phyloP scores from a whole-genome alignment of 805 yeast genomes.

The Torulaspora microellipsoides region DNA sequence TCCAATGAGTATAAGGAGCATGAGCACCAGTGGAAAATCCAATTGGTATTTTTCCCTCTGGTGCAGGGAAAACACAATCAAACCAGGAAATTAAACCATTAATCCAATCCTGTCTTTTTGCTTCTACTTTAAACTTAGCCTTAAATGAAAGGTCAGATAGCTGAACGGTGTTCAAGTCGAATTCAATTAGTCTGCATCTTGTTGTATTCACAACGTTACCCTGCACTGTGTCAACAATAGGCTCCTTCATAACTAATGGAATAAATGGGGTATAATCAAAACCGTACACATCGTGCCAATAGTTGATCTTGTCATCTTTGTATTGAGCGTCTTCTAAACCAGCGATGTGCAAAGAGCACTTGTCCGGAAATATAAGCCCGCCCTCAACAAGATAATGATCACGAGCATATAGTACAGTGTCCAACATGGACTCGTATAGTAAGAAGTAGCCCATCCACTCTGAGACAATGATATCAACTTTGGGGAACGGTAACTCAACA shows the following conservation, averaged over 20 bases:
- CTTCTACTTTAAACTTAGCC: slow-evolving; percentile 62
- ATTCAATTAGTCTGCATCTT: slow-evolving; percentile 62
- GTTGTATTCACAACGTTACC: slow-evolving; percentile 71
- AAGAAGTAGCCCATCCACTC: slow-evolving; percentile 99
- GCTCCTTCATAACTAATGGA: slow-evolving; percentile 83
- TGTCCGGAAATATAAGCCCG: slow-evolving; percentile 93
- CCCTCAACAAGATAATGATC: slow-evolving; percentile 74
- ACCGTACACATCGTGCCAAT: slow-evolving; percentile 97
- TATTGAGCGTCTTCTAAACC: slow-evolving; percentile 91
- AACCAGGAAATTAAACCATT: slow-evolving; percentile 95
- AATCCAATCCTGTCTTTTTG: slow-evolving; percentile 72
- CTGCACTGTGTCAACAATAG: slow-evolving; percentile 93
- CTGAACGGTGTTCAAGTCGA: slow-evolving; percentile 86
- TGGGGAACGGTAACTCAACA: slow-evolving; percentile 72
- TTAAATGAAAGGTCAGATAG: slow-evolving; percentile 77
- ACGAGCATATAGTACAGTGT: slow-evolving; percentile 90
- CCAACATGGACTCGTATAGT: slow-evolving; percentile 95
- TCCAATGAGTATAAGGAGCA: slow-evolving; percentile 96
- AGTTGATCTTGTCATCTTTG: slow-evolving; percentile 84
- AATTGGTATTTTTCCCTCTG: slow-evolving; percentile 51
- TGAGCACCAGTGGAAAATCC: slow-evolving; percentile 92
- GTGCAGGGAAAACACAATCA: slow-evolving; percentile 78
- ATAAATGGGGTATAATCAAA: slow-evolving; percentile 92
- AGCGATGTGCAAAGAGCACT: slow-evolving; percentile 83
- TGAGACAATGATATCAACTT: slow-evolving; percentile 91